Evolutionary conservation across 192 early-diverging fungal species (phyloP).

Genomic region (Radiomyces spectabilis): DNA sequence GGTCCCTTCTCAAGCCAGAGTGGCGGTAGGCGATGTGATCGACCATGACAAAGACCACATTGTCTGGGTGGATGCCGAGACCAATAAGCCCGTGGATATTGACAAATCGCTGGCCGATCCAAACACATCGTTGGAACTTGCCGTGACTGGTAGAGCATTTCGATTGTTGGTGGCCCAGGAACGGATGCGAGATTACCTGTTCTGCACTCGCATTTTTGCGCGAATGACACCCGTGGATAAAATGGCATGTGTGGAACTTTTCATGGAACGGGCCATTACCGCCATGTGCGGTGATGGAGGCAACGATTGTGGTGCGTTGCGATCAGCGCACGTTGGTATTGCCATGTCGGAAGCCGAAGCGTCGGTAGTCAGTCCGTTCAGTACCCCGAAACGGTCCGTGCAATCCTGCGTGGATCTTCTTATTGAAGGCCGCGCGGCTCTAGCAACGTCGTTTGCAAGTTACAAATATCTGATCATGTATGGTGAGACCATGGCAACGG

Average conservation of each 20-base stretch:
- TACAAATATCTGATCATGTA: slow-evolving; percentile 57
- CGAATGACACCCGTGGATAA: slow-evolving; percentile 54
- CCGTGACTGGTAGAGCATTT: slow-evolving; percentile 47
- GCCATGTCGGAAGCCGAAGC: slow-evolving; percentile 57
- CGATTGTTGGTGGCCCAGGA: slow-evolving; percentile 19
- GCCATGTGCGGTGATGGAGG: slow-evolving; percentile 69
- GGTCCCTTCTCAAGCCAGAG: slow-evolving; percentile 30
- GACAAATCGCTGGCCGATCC: neutral
- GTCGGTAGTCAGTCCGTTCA: slow-evolving; percentile 56
- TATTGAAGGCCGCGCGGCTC: slow-evolving; percentile 47
- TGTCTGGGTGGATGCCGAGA: slow-evolving; percentile 35
- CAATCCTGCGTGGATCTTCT: slow-evolving; percentile 47
- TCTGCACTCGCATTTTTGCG: slow-evolving; percentile 47
- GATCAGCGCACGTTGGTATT: slow-evolving; percentile 54
- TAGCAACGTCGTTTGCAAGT: slow-evolving; percentile 58
- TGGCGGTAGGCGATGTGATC: slow-evolving; percentile 20
- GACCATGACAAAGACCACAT: neutral
- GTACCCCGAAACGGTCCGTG: slow-evolving; percentile 36
- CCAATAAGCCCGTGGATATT: slow-evolving; percentile 6
- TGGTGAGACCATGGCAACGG: slow-evolving; percentile 45
- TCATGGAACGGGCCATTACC: slow-evolving; percentile 49
- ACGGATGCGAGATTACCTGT: slow-evolving; percentile 30
- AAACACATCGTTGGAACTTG: slow-evolving; percentile 33
- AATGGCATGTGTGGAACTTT: slow-evolving; percentile 42
- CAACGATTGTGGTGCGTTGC: slow-evolving; percentile 60